phyloP scores from a whole-genome alignment of 2,329 filamentous ascomycete genomes.

The Fusarium guadeloupense region DNA sequence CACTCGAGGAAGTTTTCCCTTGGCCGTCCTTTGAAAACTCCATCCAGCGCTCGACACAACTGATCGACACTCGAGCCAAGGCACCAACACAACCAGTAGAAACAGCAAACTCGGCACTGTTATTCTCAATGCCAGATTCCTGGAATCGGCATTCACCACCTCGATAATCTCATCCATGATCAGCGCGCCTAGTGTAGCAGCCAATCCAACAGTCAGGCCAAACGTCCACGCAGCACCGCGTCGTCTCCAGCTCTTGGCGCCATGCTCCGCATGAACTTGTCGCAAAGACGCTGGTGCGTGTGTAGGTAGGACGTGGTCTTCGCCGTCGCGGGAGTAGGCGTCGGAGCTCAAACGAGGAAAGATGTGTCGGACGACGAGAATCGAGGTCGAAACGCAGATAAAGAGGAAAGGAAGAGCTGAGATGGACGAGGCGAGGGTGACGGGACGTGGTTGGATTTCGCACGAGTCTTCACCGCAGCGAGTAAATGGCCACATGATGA shows the following conservation, averaged over 20 bases:
- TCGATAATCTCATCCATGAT: constrained; percentile 87
- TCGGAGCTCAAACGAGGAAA: constrained; percentile 76
- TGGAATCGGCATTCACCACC: constrained; percentile 72
- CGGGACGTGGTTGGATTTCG: constrained; percentile 53
- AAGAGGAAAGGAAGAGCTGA: constrained; percentile 76
- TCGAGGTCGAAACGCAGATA: constrained; percentile 72
- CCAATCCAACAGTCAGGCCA: constrained; percentile 78
- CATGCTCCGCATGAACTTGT: constrained; percentile 68
- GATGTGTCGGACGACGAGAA: constrained; percentile 72
- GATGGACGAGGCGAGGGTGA: constrained; percentile 59
- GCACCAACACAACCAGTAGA: constrained; percentile 77
- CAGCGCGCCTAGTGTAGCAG: constrained; percentile 79
- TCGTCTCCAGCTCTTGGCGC: constrained; percentile 60
- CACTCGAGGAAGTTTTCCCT: constrained; percentile 64
- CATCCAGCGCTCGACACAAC: constrained; percentile 67
- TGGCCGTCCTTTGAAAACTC: constrained; percentile 67
- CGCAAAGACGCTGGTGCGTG: constrained; percentile 68
- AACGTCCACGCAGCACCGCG: constrained; percentile 72
- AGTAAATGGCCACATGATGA: constrained; percentile 53
- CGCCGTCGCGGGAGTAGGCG: constrained; percentile 60
- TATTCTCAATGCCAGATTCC: constrained; percentile 72
- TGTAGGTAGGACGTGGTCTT: constrained; percentile 69
- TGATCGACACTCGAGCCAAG: constrained; percentile 80
- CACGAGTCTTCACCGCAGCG: constrained; percentile 67
- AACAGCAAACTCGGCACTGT: constrained; percentile 77